Evolutionary conservation across 2,329 filamentous ascomycete species (phyloP).

Genomic region (Talaromyces sp.): DNA sequence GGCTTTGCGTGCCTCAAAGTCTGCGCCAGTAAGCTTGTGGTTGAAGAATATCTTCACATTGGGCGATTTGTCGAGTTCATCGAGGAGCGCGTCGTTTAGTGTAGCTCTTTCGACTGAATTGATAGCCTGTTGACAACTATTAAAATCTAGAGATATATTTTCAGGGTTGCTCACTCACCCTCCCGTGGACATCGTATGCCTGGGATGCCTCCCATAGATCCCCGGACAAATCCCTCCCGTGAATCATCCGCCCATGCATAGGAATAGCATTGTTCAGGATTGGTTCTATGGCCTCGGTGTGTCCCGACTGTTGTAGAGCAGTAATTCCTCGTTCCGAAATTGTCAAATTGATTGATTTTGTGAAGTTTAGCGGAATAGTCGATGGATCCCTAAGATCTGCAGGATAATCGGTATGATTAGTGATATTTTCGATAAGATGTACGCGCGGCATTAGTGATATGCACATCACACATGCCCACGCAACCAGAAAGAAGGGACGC

Average conservation of each 20-base stretch:
- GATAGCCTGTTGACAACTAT: constrained; percentile 55
- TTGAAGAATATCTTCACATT: constrained; percentile 93
- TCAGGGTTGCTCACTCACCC: constrained; percentile 50
- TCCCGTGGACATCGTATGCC: constrained; percentile 81
- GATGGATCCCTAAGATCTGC: constrained; percentile 79
- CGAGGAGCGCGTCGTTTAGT: constrained; percentile 77
- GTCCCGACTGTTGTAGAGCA: constrained; percentile 68
- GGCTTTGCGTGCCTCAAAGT: constrained; percentile 72
- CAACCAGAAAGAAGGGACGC: neutral
- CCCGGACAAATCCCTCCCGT: constrained; percentile 62
- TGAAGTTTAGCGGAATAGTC: constrained; percentile 86
- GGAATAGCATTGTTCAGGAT: constrained; percentile 77
- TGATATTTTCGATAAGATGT: neutral
- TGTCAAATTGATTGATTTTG: constrained; percentile 96
- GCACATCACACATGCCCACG: neutral
- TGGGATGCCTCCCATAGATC: constrained; percentile 73
- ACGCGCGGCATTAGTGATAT: neutral
- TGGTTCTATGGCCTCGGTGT: constrained; percentile 63
- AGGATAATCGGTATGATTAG: neutral
- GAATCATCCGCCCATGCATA: constrained; percentile 96
- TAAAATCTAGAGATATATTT: constrained; percentile 1
- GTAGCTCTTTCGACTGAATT: constrained; percentile 78
- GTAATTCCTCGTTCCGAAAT: constrained; percentile 91
- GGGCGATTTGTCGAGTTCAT: constrained; percentile 73
- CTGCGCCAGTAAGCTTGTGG: constrained; percentile 86